These are phyloP conservation scores for Xylariaceae sp. DNA, from an alignment of 2,329 filamentous ascomycete species.

Conservation along the genomic window DNA sequence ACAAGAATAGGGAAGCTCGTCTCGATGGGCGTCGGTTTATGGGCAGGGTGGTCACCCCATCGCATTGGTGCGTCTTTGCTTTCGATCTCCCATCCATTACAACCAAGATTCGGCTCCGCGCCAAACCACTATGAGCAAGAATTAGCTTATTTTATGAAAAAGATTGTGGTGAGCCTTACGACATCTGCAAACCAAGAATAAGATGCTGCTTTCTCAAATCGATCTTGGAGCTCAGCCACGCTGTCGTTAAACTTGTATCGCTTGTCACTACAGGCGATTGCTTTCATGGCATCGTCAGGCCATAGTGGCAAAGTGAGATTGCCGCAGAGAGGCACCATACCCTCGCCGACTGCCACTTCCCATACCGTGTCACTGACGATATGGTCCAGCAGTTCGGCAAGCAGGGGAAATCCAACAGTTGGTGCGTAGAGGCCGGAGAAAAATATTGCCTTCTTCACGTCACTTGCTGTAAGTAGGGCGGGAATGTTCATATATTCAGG, in stretches of 20 bases:
- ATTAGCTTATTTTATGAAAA: not conserved
- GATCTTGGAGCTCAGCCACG: slow-evolving; percentile 35
- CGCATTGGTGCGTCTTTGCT: slow-evolving; percentile 42
- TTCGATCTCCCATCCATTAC: slow-evolving; percentile 46
- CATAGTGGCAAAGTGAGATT: slow-evolving; percentile 34
- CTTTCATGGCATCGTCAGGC: slow-evolving; percentile 39
- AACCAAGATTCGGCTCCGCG: slow-evolving; percentile 42
- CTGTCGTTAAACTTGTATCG: slow-evolving; percentile 44
- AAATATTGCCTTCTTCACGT: slow-evolving; percentile 48
- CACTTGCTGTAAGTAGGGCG: slow-evolving; percentile 46
- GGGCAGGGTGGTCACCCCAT: slow-evolving; percentile 40
- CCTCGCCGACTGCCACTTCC: slow-evolving; percentile 7
- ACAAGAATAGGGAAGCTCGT: slow-evolving; percentile 63
- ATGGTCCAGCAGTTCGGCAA: slow-evolving; percentile 45
- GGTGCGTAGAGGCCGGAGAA: slow-evolving; percentile 44
- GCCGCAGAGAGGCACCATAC: slow-evolving; percentile 31
- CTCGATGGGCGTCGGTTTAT: slow-evolving; percentile 44
- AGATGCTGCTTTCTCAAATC: slow-evolving; percentile 41
- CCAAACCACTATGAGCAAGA: slow-evolving; percentile 40
- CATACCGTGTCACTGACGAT: slow-evolving; percentile 37
- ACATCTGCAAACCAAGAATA: slow-evolving; percentile 47
- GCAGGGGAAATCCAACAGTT: slow-evolving; percentile 37
- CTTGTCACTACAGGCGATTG: slow-evolving; percentile 47
- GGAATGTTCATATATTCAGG: slow-evolving; percentile 41
- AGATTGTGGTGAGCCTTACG: slow-evolving; percentile 33